These are phyloP conservation scores for Gloeostereum incarnatum DNA, from an alignment of 768 basidiomycete species.

Conservation along the genomic window DNA sequence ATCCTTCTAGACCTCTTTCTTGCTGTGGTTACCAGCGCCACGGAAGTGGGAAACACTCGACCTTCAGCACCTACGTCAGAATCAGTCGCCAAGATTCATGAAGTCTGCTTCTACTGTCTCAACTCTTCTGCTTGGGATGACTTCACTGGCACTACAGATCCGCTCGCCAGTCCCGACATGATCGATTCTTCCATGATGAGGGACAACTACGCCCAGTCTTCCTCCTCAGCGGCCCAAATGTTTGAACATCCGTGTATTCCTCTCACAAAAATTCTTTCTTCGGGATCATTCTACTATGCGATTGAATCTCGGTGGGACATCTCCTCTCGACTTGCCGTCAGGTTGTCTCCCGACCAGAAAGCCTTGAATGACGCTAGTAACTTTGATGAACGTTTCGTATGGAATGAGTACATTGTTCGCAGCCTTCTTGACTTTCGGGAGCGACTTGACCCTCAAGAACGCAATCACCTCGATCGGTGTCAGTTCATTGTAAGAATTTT, in stretches of 20 bases:
- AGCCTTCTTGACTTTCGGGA: slow-evolving; percentile 86
- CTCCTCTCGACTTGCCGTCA: slow-evolving; percentile 69
- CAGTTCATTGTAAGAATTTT: slow-evolving; percentile 66
- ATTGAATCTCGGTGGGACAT: slow-evolving; percentile 81
- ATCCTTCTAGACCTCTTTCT: slow-evolving; percentile 69
- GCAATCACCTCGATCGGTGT: slow-evolving; percentile 69
- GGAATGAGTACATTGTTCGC: slow-evolving; percentile 89
- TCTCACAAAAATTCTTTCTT: slow-evolving; percentile 83
- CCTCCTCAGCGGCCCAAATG: slow-evolving; percentile 34
- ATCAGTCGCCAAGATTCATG: slow-evolving; percentile 75
- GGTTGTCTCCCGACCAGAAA: slow-evolving; percentile 44
- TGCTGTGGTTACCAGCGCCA: slow-evolving; percentile 68
- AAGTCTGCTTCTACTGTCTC: slow-evolving; percentile 85
- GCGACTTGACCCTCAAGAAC: slow-evolving; percentile 58
- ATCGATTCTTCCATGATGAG: slow-evolving; percentile 41
- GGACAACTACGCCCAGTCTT: slow-evolving; percentile 35
- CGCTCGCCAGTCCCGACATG: slow-evolving; percentile 46
- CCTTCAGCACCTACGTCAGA: slow-evolving; percentile 50
- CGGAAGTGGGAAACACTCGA: slow-evolving; percentile 64
- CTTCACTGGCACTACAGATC: slow-evolving; percentile 40
- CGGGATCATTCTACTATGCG: slow-evolving; percentile 92
- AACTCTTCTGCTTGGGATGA: slow-evolving; percentile 84
- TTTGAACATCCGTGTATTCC: slow-evolving; percentile 89
- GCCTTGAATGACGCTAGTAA: slow-evolving; percentile 36
- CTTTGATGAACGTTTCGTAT: slow-evolving; percentile 86